Evolutionary conservation across 371 early-diverging fungal species (phyloP), one percentile per base, ranked within the genome.

Genomic region (Mortierella sp.): DNA sequence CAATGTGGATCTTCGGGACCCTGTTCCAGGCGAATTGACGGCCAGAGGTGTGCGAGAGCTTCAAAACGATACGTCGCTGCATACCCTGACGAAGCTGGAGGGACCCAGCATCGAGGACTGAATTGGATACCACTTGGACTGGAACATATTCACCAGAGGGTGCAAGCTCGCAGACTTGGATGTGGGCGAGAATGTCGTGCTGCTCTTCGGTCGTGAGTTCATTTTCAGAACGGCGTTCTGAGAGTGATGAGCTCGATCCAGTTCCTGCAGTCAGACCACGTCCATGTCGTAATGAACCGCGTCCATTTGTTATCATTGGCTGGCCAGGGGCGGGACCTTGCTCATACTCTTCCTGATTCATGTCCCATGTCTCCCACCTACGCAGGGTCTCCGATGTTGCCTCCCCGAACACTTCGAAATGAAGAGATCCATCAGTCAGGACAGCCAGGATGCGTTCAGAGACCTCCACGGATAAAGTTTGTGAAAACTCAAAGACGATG

Each of bases 11-110:
- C 16, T 74, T 82, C 1, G 80, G 67, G 0, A 94, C 83, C 5
- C 81, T 60, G 12, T 68, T 77, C 88, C 93, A 92, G 17, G 83
- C 86, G 50, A 96, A 83, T 25, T 91, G 91, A 16, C 79, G 83
- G 21, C 94, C 95, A 27, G 91, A 85, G 21, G 89, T 89, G 73
- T 95, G 95, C 2, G 86, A 87, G 7, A 96, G 57, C 4, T 86
- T 83, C 22, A 95, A 62, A n/a, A 84, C 79, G 19, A 96, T 82
- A 1, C 94, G 87, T 9, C 96, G 87, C 76, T 95, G 96, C 22
- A 95, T 67, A 3, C 96, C 96, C 73, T 96, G 96, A 22, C 92
- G 84, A 31, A 95, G 69, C 34, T 87, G 71, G 67, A 95, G 94
- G 2, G 86, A 83, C 2, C 93, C 92, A 10, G 85, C 67, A 29